Evolutionary conservation across 2,329 filamentous ascomycete genomes (phyloP), one percentile per base, ranked within the genome.

Genomic region (Teratosphaeria pseudoeucalypti): DNA sequence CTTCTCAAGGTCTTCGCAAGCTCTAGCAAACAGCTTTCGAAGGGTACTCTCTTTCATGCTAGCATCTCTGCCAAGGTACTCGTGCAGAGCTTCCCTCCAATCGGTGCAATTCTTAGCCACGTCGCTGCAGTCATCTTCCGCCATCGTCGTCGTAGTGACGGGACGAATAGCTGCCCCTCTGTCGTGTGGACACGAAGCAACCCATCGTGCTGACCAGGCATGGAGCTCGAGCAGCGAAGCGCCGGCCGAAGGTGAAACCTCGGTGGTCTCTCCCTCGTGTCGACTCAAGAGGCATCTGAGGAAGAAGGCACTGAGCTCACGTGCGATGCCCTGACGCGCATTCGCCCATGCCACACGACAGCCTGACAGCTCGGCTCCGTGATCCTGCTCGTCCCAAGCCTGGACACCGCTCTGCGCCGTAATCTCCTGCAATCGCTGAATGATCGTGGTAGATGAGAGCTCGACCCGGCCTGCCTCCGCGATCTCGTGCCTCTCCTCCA

Each of bases 1-100:
- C 10, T 71, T 71, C 64, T 85, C 83, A 1, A 85, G 72, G 59
- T 83, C 81, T 27, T 77, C 75, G 65, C 82, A 85, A 12, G 81
- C 77, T 37, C 80, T 75, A 16, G 77, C 74, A 16, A 85, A 77
- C 23, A 78, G 75, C 10, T 75, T 72, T 32, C 81, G 68, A 9
- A 85, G 70, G 1, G 70, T 71, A n/a, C 79, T 73, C 7, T 79
- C 73, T 34, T 79, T 77, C 29, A 74, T 71, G 14, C 70, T 71
- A 14, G 77, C 73, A 63, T 75, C 73, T 27, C 72, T 67, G 34
- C 73, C 68, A n/a, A 85, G 70, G 12, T 77, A 74, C 7, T 73
- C 70, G 0, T 73, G 71, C 11, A 85, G 67, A 3, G 72, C 74
- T 37, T 73, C 64, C 62, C 76, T 76, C 82, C 82, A 85, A 61